These are phyloP conservation scores for Miscanthus lutarioriparius DNA, from an alignment of 176 grass and related monocot species.

Conservation along the genomic window DNA sequence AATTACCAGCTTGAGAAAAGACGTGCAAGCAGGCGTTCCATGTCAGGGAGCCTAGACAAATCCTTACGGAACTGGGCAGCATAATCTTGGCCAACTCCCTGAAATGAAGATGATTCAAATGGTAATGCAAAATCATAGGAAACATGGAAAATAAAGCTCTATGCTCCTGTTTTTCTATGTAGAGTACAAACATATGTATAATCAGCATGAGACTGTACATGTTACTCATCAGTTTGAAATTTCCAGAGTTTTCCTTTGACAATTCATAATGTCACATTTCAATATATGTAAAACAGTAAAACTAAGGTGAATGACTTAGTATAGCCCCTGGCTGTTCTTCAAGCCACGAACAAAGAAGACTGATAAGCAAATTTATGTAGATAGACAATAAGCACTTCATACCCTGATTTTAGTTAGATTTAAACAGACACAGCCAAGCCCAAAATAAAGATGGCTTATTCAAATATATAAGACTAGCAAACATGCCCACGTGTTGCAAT, in stretches of 20 bases:
- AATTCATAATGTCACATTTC: conserved; percentile 14
- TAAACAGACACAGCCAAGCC: conserved; percentile 8
- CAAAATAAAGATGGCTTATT: neutral
- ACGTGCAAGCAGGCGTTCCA: conserved; percentile 84
- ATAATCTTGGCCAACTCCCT: conserved; percentile 63
- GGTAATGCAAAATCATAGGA: conserved; percentile 8
- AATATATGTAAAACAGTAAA: neutral
- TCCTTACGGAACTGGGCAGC: conserved; percentile 74
- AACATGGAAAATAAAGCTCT: conserved; percentile 13
- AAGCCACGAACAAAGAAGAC: conserved; percentile 12
- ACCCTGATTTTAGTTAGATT: neutral
- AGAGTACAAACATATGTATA: conserved; percentile 2
- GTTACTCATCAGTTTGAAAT: conserved; percentile 7
- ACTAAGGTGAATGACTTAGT: neutral
- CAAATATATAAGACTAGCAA: neutral
- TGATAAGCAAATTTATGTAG: conserved; percentile 11
- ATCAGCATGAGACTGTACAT: neutral
- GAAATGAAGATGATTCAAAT: conserved; percentile 37
- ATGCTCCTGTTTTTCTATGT: neutral
- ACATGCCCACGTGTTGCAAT: neutral
- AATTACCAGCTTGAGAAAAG: conserved; percentile 91
- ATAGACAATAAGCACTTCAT: conserved; percentile 17
- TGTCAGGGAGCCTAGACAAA: conserved; percentile 74
- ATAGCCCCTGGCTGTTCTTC: neutral
- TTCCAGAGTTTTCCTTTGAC: neutral